These are phyloP conservation scores for Asterella californica DNA, from an alignment of 225 moss, liverwort and hornwort species.

Conservation along the genomic window DNA sequence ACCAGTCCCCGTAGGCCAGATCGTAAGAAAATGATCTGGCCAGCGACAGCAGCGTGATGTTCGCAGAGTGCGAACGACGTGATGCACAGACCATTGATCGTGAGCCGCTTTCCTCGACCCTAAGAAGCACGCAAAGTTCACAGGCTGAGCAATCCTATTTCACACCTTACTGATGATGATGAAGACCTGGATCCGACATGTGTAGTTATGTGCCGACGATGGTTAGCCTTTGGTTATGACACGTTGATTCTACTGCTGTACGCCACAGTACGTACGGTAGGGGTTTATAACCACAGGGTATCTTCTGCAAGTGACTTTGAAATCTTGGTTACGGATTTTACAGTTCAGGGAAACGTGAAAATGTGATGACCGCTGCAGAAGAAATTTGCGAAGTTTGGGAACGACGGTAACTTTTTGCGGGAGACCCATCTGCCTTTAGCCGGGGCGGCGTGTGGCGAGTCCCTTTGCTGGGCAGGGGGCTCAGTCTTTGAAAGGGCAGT, in stretches of 20 bases:
- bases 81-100: background rate
- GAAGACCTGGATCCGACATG: no score
- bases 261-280: background rate
- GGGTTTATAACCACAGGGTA: background rate
- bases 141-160: background rate
- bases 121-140: background rate
- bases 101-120: background rate
- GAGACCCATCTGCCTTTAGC: no score
- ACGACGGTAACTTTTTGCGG: no score
- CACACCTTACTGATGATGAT: background rate
- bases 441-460: no score
- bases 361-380: background rate
- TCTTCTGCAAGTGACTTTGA: slow-evolving; percentile 1
- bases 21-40: no score
- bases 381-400: background rate
- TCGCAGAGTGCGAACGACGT: background rate
- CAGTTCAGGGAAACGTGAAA: background rate
- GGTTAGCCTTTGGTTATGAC: background rate
- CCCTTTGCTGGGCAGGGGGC: no score
- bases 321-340: background rate
- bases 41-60: background rate
- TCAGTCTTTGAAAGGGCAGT: no score
- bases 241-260: background rate
- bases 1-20: no score
- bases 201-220: no score